Conservation (phyloP, 345 rosid genomes). For the Lepidium sativum region DNA sequence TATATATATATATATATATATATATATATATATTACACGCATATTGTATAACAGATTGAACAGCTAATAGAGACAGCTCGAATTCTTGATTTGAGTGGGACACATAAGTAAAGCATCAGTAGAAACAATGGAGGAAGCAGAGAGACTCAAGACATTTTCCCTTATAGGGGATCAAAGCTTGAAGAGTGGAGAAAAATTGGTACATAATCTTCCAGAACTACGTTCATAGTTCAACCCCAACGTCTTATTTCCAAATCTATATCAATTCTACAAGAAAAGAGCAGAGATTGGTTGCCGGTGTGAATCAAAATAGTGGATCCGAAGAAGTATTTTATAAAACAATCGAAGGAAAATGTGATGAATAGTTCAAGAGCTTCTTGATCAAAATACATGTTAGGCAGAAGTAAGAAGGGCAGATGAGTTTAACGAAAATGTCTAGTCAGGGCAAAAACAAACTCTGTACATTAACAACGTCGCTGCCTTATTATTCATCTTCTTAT, state of each 20-base stretch:
- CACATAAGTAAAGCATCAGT: too few species aligned
- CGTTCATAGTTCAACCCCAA: not conserved
- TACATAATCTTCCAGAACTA: not conserved
- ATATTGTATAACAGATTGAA: fast-evolving
- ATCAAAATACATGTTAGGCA: not conserved
- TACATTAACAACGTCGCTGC: not conserved
- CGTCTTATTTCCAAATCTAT: too few species aligned
- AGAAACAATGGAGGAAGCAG: too few species aligned
- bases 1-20: too few species aligned
- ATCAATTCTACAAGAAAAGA: too few species aligned
- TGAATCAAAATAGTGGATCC: constrained; percentile 12
- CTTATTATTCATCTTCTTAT: not conserved
- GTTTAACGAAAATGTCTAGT: constrained; percentile 15
- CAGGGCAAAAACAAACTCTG: not conserved
- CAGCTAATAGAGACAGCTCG: too few species aligned
- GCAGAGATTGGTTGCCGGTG: too few species aligned
- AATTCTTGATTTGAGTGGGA: too few species aligned
- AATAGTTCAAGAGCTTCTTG: constrained; percentile 11
- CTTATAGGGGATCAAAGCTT: too few species aligned
- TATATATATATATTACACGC: too few species aligned
- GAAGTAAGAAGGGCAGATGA: constrained; percentile 4
- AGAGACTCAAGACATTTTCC: too few species aligned
- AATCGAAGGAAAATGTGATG: constrained; percentile 2
- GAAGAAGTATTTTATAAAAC: constrained; percentile 3
- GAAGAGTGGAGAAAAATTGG: not conserved